Percentiles rank a stretch among this genome's conserved stretches.
These are phyloP conservation scores for Nannochloropsis gaditana DNA, from an alignment of 108 stramenopile genomes.

Conservation along the genomic window DNA sequence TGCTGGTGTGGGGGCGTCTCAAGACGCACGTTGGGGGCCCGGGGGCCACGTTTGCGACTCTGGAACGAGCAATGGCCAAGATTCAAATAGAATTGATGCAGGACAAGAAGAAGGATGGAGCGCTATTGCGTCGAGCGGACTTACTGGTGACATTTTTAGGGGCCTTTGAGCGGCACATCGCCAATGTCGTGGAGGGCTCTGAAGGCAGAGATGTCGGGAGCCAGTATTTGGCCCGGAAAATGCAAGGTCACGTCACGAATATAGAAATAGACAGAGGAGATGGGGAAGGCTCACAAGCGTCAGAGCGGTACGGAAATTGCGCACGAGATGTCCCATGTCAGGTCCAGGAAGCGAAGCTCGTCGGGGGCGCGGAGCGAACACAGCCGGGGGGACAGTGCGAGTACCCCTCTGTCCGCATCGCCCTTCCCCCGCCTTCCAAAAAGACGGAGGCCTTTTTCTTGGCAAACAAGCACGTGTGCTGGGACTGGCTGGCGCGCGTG, in stretches of 20 bases:
- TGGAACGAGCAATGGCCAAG: not conserved
- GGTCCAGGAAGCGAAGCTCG: not conserved
- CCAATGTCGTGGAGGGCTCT: not conserved
- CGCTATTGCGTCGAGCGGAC: not conserved
- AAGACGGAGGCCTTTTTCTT: not conserved
- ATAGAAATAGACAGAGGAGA: not conserved
- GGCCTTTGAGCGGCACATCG: not conserved
- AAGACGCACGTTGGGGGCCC: not conserved
- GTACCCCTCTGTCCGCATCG: not conserved
- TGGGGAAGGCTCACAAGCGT: not conserved
- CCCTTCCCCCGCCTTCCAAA: not conserved
- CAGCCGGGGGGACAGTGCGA: not conserved
- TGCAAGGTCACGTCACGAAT: not conserved
- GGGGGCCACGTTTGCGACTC: not conserved
- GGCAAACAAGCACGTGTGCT: not conserved
- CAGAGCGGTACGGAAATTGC: not conserved
- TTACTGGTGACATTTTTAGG: not conserved
- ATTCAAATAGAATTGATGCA: not conserved
- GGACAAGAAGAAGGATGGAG: not conserved
- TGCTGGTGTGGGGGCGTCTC: not conserved
- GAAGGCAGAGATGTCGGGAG: not conserved
- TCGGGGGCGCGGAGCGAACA: not conserved
- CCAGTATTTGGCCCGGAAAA: not conserved
- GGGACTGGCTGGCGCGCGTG: not conserved
- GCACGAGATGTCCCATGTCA: not conserved